A percentile compares a stretch with the other conserved stretches of the same genome.
phyloP scores from a whole-genome alignment of 148 eudicot genomes.

The Camellia lanceoleosa region DNA sequence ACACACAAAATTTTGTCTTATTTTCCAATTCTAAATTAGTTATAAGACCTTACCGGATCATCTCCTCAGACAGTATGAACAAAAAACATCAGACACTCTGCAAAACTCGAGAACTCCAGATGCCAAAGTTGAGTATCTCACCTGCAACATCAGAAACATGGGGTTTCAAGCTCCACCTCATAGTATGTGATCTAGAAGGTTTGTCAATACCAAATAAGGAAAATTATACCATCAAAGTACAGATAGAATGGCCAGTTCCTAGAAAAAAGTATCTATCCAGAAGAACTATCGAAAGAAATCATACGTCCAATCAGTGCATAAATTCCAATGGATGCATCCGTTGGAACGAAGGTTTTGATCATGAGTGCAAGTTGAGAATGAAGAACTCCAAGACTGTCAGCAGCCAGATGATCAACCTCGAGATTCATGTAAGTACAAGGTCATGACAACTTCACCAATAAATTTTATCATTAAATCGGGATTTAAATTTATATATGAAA shows the following conservation, averaged over 20 bases:
- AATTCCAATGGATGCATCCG: conserved; percentile 16
- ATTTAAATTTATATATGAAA: background rate
- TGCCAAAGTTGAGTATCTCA: conserved; percentile 18
- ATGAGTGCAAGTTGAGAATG: conserved; percentile 14
- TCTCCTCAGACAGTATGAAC: background rate
- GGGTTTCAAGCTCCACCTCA: conserved; percentile 22
- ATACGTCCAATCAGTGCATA: conserved; percentile 18
- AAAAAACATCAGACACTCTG: background rate
- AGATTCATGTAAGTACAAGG: conserved; percentile 24
- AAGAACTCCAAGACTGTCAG: conserved; percentile 13
- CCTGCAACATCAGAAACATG: conserved; percentile 13
- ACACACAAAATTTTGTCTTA: background rate
- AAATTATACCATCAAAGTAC: conserved; percentile 14
- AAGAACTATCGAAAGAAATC: conserved; percentile 10
- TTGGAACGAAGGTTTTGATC: conserved; percentile 28
- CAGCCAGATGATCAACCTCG: conserved; percentile 17
- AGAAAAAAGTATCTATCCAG: conserved; percentile 4
- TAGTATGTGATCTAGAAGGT: conserved; percentile 21
- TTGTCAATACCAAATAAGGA: conserved; percentile 6
- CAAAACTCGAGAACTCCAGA: background rate
- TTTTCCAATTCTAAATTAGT: background rate
- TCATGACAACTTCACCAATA: background rate
- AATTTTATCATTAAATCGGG: background rate
- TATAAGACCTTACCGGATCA: background rate
- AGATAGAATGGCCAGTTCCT: conserved; percentile 17